Percentiles rank a stretch among this genome's conserved stretches.
phyloP scores from a whole-genome alignment of 805 yeast species.

The Ogataea methylovora region DNA sequence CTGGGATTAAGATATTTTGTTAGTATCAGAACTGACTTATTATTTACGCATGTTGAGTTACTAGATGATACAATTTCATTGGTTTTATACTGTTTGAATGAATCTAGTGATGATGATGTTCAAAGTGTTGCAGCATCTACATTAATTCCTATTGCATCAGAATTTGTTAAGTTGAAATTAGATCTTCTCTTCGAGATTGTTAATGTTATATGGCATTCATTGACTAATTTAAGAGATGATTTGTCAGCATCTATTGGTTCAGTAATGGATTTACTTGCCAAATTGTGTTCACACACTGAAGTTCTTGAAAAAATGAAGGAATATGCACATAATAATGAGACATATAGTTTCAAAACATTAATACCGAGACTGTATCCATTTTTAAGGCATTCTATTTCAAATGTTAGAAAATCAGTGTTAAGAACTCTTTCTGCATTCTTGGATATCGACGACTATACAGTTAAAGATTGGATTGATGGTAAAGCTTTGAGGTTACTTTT shows the following conservation, averaged over 20 bases:
- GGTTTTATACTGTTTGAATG: constrained; percentile 76
- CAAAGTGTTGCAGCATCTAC: constrained; percentile 96
- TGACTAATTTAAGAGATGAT: constrained; percentile 83
- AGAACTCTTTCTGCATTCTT: constrained; percentile 75
- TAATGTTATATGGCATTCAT: constrained; percentile 83
- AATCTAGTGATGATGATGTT: constrained; percentile 90
- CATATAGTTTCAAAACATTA: constrained; percentile 58
- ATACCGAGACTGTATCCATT: constrained; percentile 94
- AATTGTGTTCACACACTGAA: constrained; percentile 72
- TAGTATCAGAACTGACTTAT: constrained; percentile 76
- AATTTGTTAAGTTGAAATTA: constrained; percentile 63
- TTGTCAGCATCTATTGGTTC: constrained; percentile 92
- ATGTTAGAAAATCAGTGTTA: constrained; percentile 83
- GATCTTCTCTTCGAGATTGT: constrained; percentile 41
- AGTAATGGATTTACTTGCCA: constrained; percentile 89
- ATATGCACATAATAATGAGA: constrained; percentile 43
- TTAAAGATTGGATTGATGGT: constrained; percentile 68
- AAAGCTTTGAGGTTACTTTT: constrained; percentile 66
- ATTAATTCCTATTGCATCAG: constrained; percentile 80
- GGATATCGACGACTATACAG: constrained; percentile 36
- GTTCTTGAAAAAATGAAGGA: constrained; percentile 67
- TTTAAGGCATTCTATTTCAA: constrained; percentile 85
- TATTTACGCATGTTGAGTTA: constrained; percentile 48
- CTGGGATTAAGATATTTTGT: constrained; percentile 89
- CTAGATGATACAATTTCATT: constrained; percentile 70